These are phyloP conservation scores for Thermomyces lanuginosus DNA, from an alignment of 2,329 filamentous ascomycete genomes.

Conservation along the genomic window DNA sequence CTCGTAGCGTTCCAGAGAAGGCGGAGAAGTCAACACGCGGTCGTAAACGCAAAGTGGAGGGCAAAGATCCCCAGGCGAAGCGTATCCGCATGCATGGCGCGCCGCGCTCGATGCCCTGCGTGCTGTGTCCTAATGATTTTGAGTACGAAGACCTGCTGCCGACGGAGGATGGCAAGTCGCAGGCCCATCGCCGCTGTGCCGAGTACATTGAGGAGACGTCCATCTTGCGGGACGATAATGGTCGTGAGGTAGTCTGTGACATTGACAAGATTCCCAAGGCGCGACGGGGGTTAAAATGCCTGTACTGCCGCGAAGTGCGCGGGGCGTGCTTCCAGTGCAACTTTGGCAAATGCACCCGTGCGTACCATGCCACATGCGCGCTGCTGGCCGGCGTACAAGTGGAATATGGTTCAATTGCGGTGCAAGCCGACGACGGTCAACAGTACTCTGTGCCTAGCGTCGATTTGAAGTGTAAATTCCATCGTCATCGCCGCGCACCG, in stretches of 20 bases:
- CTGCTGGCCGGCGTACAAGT: conserved; percentile 82
- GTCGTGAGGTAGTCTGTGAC: conserved; percentile 59
- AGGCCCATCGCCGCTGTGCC: conserved; percentile 73
- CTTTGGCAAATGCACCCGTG: conserved; percentile 78
- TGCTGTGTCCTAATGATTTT: conserved; percentile 82
- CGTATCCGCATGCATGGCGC: conserved; percentile 61
- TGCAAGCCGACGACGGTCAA: conserved; percentile 76
- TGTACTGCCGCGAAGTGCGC: conserved; percentile 83
- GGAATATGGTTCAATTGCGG: conserved; percentile 69
- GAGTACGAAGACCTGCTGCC: conserved; percentile 64
- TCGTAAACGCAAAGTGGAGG: conserved; percentile 53
- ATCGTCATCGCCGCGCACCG: conserved; percentile 72
- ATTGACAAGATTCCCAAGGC: conserved; percentile 70
- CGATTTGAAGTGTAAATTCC: conserved; percentile 88
- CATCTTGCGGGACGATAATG: conserved; percentile 53
- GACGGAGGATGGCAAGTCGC: conserved; percentile 69
- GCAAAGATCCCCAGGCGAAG: conserved; percentile 49
- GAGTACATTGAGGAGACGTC: conserved; percentile 85
- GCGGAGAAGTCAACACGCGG: conserved; percentile 36
- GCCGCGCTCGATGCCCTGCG: conserved; percentile 62
- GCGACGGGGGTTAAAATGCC: conserved; percentile 78
- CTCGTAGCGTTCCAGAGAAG: conserved; percentile 55
- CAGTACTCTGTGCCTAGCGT: conserved; percentile 87
- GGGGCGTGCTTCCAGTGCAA: conserved; percentile 97
- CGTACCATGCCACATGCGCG: conserved; percentile 91